Evolutionary conservation across 768 basidiomycete species (phyloP).

Genomic region (Russula sp.): DNA sequence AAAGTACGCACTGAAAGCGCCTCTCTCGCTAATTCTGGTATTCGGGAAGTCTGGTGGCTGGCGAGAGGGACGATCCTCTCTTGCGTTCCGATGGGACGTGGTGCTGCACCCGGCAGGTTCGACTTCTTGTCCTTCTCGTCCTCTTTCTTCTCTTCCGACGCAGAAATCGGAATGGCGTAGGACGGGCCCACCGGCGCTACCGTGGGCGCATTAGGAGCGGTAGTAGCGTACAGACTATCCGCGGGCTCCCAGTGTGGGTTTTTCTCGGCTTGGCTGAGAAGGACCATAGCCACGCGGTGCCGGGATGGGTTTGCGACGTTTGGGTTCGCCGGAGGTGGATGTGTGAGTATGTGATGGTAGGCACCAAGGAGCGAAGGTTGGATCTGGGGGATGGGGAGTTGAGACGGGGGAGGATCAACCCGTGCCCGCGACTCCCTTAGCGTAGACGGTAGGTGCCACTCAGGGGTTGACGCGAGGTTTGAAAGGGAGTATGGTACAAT

Average conservation of each 20-base stretch:
- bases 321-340: constrained; percentile 49
- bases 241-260: constrained; percentile 58
- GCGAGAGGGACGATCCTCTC: constrained; percentile 58
- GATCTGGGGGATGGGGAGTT: constrained; percentile 46
- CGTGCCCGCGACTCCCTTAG: constrained; percentile 17
- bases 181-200: constrained; percentile 59
- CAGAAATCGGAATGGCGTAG: constrained; percentile 48
- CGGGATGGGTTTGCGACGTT: constrained; percentile 52
- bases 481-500: constrained; percentile 73
- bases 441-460: constrained; percentile 58
- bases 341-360: constrained; percentile 73
- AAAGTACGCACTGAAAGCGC: constrained; percentile 55
- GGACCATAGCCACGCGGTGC: constrained; percentile 70
- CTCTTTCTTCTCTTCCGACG: constrained; percentile 41
- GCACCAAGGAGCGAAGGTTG: constrained; percentile 62
- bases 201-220: constrained; percentile 56
- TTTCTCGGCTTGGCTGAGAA: constrained; percentile 52
- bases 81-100: constrained; percentile 38
- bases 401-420: constrained; percentile 25
- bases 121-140: constrained; percentile 49
- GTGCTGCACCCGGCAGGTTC: constrained; percentile 36
- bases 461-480: constrained; percentile 53
- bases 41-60: constrained; percentile 55
- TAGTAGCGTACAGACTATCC: constrained; percentile 54
- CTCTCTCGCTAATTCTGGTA: constrained; percentile 60